phyloP scores from a whole-genome alignment of 257 asterid genomes.

The Leonotis leonurus region DNA sequence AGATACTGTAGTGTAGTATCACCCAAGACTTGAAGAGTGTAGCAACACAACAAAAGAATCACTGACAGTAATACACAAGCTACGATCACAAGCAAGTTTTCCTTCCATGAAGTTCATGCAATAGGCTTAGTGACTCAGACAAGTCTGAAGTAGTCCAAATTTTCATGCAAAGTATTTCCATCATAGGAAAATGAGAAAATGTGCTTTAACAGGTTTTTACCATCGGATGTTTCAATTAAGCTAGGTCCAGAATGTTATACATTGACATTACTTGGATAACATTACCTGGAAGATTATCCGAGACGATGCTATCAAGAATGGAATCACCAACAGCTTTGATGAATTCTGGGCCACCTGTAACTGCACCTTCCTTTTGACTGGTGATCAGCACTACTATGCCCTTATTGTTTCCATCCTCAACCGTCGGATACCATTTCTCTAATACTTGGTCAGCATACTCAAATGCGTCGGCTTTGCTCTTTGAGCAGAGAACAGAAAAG shows the following conservation, averaged over 20 bases:
- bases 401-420: conserved; percentile 77
- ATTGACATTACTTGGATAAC: background rate
- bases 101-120: too few species aligned
- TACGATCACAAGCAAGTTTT: too few species aligned
- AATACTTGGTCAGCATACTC: conserved; percentile 94
- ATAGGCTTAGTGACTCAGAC: background rate
- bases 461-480: conserved; percentile 99
- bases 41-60: too few species aligned
- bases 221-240: background rate
- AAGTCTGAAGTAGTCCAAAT: too few species aligned
- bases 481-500: conserved; percentile 3
- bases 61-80: background rate
- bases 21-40: too few species aligned
- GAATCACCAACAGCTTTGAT: conserved; percentile 85
- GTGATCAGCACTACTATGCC: conserved; percentile 95
- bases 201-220: background rate
- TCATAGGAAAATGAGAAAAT: background rate
- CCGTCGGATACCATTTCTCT: conserved; percentile 83
- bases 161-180: too few species aligned
- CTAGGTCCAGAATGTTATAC: background rate
- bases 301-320: conserved; percentile 82
- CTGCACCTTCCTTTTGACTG: conserved; percentile 97
- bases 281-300: conserved; percentile 93
- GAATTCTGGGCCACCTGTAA: conserved; percentile 95
- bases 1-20: conserved; percentile 7